Conservation (phyloP, 2,329 filamentous ascomycete species). For the Drechslerella coelobrocha region DNA sequence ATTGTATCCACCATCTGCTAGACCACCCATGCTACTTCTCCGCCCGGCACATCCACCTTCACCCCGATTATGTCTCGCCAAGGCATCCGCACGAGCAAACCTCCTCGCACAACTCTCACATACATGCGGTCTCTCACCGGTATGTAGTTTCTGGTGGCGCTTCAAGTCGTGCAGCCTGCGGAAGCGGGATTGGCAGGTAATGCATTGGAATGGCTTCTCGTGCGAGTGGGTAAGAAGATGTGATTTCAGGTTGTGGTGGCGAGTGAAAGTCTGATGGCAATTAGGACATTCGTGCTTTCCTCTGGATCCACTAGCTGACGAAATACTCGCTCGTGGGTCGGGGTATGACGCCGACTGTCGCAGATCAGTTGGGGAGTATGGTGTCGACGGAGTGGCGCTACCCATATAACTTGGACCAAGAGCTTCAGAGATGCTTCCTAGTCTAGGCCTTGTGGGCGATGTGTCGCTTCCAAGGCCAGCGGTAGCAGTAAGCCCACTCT, state of each 20-base stretch:
- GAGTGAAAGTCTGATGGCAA: conserved; percentile 94
- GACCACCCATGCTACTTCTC: conserved; percentile 82
- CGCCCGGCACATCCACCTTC: conserved; percentile 93
- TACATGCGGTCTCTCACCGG: conserved; percentile 91
- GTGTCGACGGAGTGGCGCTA: conserved; percentile 37
- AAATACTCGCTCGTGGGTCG: conserved; percentile 43
- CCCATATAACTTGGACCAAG: conserved; percentile 30
- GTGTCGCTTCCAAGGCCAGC: conserved; percentile 48
- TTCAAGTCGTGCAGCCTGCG: conserved; percentile 92
- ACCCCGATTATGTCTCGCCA: conserved; percentile 94
- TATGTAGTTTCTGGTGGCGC: conserved; percentile 94
- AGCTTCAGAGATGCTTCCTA: conserved; percentile 45
- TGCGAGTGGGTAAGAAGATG: conserved; percentile 97
- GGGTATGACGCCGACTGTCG: conserved; percentile 44
- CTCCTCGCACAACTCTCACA: conserved; percentile 93
- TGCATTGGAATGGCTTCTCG: conserved; percentile 93
- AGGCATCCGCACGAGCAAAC: conserved; percentile 91
- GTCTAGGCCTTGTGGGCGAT: conserved; percentile 44
- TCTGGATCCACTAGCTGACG: conserved; percentile 51
- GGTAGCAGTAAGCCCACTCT: conserved; percentile 44
- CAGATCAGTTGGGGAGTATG: conserved; percentile 42
- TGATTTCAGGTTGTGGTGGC: conserved; percentile 96
- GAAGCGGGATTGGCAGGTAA: conserved; percentile 88
- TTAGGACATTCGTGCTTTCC: conserved; percentile 92
- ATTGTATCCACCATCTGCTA: conserved; percentile 78